Conservation (phyloP, 805 yeast genomes). For the Hanseniaspora valbyensis region DNA sequence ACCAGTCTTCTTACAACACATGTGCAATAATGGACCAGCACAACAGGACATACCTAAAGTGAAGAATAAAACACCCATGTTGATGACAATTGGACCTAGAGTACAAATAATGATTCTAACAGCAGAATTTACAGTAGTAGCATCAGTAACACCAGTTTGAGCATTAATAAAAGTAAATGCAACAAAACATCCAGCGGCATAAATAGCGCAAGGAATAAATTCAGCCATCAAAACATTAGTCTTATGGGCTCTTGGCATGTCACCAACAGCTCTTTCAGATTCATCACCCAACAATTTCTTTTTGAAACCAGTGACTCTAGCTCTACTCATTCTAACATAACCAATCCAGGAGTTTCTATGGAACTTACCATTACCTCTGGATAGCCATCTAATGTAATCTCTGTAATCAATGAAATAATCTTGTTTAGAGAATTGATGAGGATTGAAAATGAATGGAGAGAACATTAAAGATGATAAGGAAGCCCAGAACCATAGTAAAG, state of each 20-base stretch:
- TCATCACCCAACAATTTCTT: slow-evolving; percentile 59
- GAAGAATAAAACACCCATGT: slow-evolving; percentile 72
- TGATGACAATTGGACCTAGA: slow-evolving; percentile 81
- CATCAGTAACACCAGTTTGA: slow-evolving; percentile 63
- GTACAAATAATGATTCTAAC: slow-evolving; percentile 69
- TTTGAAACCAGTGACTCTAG: slow-evolving; percentile 78
- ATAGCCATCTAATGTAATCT: slow-evolving; percentile 80
- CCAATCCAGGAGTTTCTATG: slow-evolving; percentile 87
- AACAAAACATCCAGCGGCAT: slow-evolving; percentile 68
- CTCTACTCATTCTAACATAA: slow-evolving; percentile 68
- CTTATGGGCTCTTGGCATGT: slow-evolving; percentile 73
- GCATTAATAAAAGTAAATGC: slow-evolving; percentile 76
- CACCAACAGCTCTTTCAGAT: slow-evolving; percentile 76
- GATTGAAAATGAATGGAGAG: slow-evolving; percentile 92
- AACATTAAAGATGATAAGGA: slow-evolving; percentile 75
- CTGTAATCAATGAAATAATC: slow-evolving; percentile 95
- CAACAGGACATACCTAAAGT: slow-evolving; percentile 84
- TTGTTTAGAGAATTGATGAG: slow-evolving; percentile 93
- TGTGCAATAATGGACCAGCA: slow-evolving; percentile 88
- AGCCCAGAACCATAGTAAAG: slow-evolving; percentile 95
- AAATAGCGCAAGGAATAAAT: slow-evolving; percentile 55
- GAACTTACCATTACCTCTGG: slow-evolving; percentile 84
- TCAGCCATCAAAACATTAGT: slow-evolving; percentile 61
- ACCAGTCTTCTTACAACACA: slow-evolving; percentile 96
- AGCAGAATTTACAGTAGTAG: slow-evolving; percentile 51